A percentile compares a stretch with the other conserved stretches of the same genome.
phyloP scores from a whole-genome alignment of 176 grass and related monocot species.

The Saccharum officinarum region DNA sequence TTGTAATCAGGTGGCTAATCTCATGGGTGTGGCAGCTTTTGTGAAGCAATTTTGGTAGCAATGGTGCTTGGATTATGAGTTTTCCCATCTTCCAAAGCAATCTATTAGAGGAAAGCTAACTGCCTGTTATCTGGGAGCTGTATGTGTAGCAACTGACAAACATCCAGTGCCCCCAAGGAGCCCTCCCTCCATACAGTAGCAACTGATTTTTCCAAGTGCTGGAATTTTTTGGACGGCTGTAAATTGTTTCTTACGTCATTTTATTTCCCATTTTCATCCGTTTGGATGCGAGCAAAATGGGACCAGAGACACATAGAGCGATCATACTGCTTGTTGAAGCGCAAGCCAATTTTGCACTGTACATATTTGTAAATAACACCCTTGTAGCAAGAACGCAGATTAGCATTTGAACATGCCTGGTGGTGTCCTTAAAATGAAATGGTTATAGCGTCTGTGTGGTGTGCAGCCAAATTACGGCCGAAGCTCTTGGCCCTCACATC shows the following conservation, averaged over 20 bases:
- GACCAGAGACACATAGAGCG: neutral
- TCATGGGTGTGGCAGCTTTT: neutral
- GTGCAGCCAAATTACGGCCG: neutral
- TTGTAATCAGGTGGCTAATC: conserved; percentile 1
- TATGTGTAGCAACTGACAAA: neutral
- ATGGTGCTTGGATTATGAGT: conserved; percentile 5
- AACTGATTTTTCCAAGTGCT: conserved; percentile 12
- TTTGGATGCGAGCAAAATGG: conserved; percentile 16
- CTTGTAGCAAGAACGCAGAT: neutral
- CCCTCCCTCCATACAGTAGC: too few relatives aligned
- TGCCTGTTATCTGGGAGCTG: neutral
- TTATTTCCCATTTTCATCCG: neutral
- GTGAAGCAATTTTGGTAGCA: neutral
- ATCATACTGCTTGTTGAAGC: neutral
- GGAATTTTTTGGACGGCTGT: neutral
- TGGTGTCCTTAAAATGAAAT: neutral
- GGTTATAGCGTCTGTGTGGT: neutral
- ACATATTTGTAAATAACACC: conserved; percentile 32
- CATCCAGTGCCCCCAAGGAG: neutral
- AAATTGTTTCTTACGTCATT: neutral
- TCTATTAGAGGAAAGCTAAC: neutral
- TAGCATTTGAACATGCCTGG: neutral
- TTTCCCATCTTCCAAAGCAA: neutral
- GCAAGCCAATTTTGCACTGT: conserved; percentile 38
- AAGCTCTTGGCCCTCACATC: neutral